Percentiles rank a stretch among this genome's conserved stretches.
Conservation (phyloP, 257 asterid species). For the Solanum chmielewskii region DNA sequence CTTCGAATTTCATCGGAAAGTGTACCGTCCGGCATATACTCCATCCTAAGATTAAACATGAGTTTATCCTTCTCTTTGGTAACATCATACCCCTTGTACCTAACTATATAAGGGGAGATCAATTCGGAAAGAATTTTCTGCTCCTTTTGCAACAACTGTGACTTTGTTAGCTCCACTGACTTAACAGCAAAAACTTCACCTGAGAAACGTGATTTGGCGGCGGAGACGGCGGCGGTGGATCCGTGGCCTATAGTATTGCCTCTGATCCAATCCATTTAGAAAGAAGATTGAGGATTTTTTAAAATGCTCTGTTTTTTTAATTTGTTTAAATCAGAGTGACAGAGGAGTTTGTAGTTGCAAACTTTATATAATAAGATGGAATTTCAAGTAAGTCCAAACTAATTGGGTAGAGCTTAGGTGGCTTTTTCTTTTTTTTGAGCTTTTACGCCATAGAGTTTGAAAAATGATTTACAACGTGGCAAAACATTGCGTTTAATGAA, state of each 20-base stretch:
- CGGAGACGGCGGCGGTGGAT: constrained; percentile 52
- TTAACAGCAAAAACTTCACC: constrained; percentile 51
- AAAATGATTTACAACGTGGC: constrained; percentile 41
- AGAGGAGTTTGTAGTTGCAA: neutral
- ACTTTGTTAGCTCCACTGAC: constrained; percentile 35
- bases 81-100: constrained; percentile 43
- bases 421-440: neutral
- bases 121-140: constrained; percentile 30
- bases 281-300: neutral
- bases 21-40: constrained; percentile 37
- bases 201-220: constrained; percentile 23
- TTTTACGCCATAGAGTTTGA: neutral
- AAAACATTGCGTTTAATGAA: neutral
- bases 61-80: constrained; percentile 19
- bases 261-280: constrained; percentile 60
- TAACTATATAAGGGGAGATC: constrained; percentile 25
- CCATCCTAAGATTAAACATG: constrained; percentile 47
- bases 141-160: constrained; percentile 35
- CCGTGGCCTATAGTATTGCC: constrained; percentile 68
- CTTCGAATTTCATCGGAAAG: constrained; percentile 16
- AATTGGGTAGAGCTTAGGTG: constrained; percentile 38
- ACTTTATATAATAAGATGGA: neutral
- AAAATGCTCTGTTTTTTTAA: neutral
- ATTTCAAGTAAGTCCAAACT: constrained; percentile 21
- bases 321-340: constrained; percentile 1